Percentiles rank a stretch among this genome's conserved stretches.
Conservation (phyloP, 495 filamentous ascomycete species). For the Neurospora sp. region DNA sequence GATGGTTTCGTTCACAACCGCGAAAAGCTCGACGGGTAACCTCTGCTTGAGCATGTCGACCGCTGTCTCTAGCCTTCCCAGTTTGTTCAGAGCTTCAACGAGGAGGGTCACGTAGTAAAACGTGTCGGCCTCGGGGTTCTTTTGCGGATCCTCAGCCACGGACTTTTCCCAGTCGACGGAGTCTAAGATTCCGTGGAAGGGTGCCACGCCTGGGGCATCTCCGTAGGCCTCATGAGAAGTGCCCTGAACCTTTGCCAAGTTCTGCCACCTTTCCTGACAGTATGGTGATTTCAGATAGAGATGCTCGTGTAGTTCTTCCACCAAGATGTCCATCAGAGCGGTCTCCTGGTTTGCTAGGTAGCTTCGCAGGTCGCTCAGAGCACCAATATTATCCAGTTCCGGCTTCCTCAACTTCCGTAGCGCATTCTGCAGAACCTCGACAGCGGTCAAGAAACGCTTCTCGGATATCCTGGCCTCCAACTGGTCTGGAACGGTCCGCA, state of each 20-base stretch:
- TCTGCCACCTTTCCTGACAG: conserved; percentile 89
- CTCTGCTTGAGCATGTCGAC: conserved; percentile 86
- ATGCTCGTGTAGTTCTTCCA: conserved; percentile 95
- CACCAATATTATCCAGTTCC: conserved; percentile 86
- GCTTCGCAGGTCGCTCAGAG: conserved; percentile 70
- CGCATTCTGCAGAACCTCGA: conserved; percentile 83
- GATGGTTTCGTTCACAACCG: conserved; percentile 89
- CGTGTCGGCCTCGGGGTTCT: conserved; percentile 89
- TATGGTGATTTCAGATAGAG: conserved; percentile 95
- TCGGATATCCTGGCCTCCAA: conserved; percentile 90
- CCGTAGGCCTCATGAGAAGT: conserved; percentile 32
- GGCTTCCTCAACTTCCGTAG: conserved; percentile 71
- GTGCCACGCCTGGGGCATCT: conserved; percentile 35
- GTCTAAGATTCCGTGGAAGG: conserved; percentile 71
- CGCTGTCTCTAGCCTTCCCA: conserved; percentile 74
- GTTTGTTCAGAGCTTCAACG: conserved; percentile 78
- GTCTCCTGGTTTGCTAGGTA: conserved; percentile 91
- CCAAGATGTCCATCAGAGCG: conserved; percentile 81
- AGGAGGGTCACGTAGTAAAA: conserved; percentile 86
- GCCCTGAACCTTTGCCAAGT: conserved; percentile 44
- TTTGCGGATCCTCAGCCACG: conserved; percentile 76
- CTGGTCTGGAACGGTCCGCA: conserved; percentile 85
- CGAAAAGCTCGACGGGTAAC: conserved; percentile 86
- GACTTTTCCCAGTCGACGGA: conserved; percentile 55
- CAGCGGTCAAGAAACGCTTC: conserved; percentile 86